phyloP scores from a whole-genome alignment of 2,329 filamentous ascomycete species.

The Canariomyces notabilis region DNA sequence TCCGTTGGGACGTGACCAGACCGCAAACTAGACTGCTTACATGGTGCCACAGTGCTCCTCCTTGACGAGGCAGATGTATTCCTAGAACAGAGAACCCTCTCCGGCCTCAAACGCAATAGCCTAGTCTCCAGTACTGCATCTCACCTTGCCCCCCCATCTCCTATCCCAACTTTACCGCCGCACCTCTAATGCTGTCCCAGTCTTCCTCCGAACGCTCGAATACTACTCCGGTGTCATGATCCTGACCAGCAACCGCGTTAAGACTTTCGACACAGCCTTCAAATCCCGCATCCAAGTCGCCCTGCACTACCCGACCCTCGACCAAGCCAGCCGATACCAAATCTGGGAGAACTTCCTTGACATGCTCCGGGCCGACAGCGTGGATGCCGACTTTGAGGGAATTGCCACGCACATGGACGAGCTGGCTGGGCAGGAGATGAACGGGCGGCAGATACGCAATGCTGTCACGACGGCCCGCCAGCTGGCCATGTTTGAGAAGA shows the following conservation, averaged over 20 bases:
- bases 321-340: background rate
- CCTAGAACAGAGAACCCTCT: conserved; percentile 26
- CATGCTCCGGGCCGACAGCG: background rate
- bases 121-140: conserved; percentile 26
- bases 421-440: background rate
- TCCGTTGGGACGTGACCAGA: too few species aligned
- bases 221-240: conserved; percentile 29
- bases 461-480: background rate
- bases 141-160: background rate
- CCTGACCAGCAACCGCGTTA: conserved; percentile 31
- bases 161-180: too few species aligned
- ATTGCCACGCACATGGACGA: background rate
- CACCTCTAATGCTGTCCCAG: background rate
- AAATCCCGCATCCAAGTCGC: conserved; percentile 30
- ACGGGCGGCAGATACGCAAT: conserved; percentile 2
- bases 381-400: background rate
- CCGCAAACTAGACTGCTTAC: too few species aligned
- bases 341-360: too few species aligned
- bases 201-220: conserved; percentile 22
- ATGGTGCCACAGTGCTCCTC: conserved; percentile 18
- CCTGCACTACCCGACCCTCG: conserved; percentile 24
- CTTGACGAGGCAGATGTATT: conserved; percentile 35
- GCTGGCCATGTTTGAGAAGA: background rate
- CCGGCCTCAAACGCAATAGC: conserved; percentile 29
- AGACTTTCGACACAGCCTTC: conserved; percentile 31